A percentile compares a stretch with the other conserved stretches of the same genome.
phyloP scores from a whole-genome alignment of 1,284 basidiomycete species.

The Coniophora puteana region DNA sequence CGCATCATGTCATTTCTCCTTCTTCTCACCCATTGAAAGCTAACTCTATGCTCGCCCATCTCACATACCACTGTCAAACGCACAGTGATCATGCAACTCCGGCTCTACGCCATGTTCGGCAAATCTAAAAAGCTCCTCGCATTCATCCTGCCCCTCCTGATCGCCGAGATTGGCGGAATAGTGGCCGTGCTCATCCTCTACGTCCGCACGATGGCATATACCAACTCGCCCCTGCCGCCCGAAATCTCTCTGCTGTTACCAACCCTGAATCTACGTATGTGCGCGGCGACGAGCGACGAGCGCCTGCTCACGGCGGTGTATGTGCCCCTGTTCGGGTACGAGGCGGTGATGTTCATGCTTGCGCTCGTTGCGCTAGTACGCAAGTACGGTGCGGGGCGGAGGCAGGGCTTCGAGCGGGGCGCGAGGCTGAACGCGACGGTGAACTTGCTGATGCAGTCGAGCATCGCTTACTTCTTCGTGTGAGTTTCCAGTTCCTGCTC shows the following conservation, averaged over 20 bases:
- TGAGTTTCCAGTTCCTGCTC: conserved; percentile 1
- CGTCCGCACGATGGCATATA: conserved; percentile 3
- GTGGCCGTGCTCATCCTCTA: conserved; percentile 4
- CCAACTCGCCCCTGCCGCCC: conserved; percentile 7
- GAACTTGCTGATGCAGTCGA: conserved; percentile 4
- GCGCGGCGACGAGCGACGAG: conserved; percentile 4
- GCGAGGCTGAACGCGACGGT: conserved; percentile 4
- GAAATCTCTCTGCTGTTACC: too few species aligned
- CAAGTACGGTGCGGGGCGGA: conserved; percentile 7
- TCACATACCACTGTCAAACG: too few species aligned
- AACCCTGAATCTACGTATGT: conserved; percentile 4
- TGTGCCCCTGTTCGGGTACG: conserved; percentile 6
- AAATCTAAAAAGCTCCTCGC: conserved; percentile 8
- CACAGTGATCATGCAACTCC: conserved; percentile 10
- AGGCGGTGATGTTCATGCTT: conserved; percentile 5
- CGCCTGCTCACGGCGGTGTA: conserved; percentile 6
- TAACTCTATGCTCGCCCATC: too few species aligned
- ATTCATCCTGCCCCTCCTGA: conserved; percentile 2
- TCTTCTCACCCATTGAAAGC: background rate
- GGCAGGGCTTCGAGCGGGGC: background rate
- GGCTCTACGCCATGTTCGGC: conserved; percentile 9
- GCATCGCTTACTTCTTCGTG: conserved; percentile 9
- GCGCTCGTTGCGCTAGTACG: conserved; percentile 2
- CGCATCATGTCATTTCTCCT: background rate
- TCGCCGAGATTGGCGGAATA: conserved; percentile 5